phyloP scores from a whole-genome alignment of 805 yeast genomes.

The Metschnikowia gelsemii region DNA sequence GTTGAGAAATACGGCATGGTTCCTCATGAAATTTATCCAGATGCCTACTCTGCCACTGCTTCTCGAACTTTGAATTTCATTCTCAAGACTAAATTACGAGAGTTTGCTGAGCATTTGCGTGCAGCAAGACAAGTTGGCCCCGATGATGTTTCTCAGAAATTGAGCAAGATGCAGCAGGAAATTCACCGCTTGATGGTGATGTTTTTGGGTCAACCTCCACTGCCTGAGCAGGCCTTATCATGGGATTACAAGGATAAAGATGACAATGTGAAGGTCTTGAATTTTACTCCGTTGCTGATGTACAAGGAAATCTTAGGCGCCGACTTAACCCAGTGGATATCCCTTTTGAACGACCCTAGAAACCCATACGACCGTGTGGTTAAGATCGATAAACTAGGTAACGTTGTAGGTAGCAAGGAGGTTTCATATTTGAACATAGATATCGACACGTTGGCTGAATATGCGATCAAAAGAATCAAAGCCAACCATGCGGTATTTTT shows the following conservation, averaged over 20 bases:
- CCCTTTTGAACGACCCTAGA: conserved; percentile 24
- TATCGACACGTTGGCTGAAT: conserved; percentile 16
- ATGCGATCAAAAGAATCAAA: conserved; percentile 19
- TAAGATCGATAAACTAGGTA: conserved; percentile 22
- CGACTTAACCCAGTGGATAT: conserved; percentile 20
- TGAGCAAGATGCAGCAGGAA: conserved; percentile 19
- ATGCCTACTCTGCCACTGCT: conserved; percentile 21
- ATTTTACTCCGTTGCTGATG: conserved; percentile 22
- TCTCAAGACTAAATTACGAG: conserved; percentile 23
- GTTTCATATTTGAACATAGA: conserved; percentile 23
- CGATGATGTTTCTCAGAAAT: background rate
- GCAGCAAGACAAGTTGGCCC: conserved; percentile 4
- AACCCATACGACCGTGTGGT: conserved; percentile 19
- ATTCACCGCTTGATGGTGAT: conserved; percentile 21
- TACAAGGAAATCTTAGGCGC: conserved; percentile 19
- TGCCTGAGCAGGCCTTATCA: conserved; percentile 11
- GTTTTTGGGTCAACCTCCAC: conserved; percentile 24
- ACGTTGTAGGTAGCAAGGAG: conserved; percentile 20
- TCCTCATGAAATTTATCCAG: conserved; percentile 22
- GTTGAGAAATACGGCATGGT: conserved; percentile 23
- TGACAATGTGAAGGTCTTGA: conserved; percentile 14
- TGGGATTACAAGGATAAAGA: conserved; percentile 23
- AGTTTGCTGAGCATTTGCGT: conserved; percentile 23
- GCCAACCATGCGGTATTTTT: conserved; percentile 22
- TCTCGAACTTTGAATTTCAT: conserved; percentile 21